These are phyloP conservation scores for Gastrodia elata DNA, from an alignment of 106 monocot species.

Conservation along the genomic window DNA sequence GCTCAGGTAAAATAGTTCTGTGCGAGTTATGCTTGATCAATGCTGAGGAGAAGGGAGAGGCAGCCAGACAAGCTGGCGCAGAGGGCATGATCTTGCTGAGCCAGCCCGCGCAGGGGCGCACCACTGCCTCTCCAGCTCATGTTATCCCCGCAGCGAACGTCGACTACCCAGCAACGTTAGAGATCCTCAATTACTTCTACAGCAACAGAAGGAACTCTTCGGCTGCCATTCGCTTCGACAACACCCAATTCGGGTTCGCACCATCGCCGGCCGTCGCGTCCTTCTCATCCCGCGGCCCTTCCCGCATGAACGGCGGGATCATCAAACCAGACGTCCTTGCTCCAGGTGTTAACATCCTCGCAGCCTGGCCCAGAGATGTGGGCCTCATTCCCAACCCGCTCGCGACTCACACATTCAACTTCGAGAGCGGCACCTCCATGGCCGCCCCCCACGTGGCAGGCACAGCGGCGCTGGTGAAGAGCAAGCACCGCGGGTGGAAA, in stretches of 20 bases:
- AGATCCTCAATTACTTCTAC: neutral
- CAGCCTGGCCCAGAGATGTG: constrained; percentile 6
- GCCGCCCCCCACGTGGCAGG: constrained; percentile 3
- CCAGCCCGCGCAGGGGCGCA: neutral
- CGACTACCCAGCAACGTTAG: neutral
- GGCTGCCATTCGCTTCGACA: neutral
- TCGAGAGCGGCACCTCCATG: constrained; percentile 9
- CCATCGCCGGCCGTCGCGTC: constrained; percentile 8
- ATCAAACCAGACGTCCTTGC: constrained; percentile 11
- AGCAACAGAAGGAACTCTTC: neutral
- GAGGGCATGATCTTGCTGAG: constrained; percentile 7
- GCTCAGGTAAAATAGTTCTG: neutral
- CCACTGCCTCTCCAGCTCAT: neutral
- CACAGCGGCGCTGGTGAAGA: neutral
- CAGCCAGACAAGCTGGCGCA: neutral
- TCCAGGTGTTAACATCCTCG: constrained; percentile 11
- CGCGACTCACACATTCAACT: neutral
- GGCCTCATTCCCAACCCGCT: constrained; percentile 6
- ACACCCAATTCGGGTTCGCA: neutral
- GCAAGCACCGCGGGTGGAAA: neutral
- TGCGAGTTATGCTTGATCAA: neutral
- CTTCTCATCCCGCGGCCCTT: constrained; percentile 14
- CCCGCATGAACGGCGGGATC: neutral
- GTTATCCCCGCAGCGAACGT: neutral
- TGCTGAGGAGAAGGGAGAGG: neutral